Evolutionary conservation across 257 asterid genomes (phyloP).

Genomic region (Fraxinus excelsior): DNA sequence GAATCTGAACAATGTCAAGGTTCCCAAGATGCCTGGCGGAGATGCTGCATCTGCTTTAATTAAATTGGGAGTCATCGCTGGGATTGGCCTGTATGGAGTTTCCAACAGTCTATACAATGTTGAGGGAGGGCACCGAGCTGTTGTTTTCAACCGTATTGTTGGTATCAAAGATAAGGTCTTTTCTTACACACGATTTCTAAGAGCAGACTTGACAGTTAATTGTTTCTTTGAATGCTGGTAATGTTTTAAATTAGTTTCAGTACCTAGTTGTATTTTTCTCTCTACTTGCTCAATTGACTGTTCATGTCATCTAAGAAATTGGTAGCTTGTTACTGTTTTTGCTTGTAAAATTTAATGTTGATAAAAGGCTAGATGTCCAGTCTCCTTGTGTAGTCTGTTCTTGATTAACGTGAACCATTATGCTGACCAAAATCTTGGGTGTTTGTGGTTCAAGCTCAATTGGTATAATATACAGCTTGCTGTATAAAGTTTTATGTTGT

Average conservation of each 20-base stretch:
- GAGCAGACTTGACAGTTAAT: conserved; percentile 9
- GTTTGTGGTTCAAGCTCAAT: not conserved
- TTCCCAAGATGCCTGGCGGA: conserved; percentile 80
- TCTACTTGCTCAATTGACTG: conserved; percentile 8
- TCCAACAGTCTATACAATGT: conserved; percentile 87
- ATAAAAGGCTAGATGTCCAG: not conserved
- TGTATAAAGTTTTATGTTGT: not conserved
- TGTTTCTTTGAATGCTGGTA: not conserved
- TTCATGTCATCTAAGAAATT: not conserved
- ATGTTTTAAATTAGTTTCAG: conserved; percentile 8
- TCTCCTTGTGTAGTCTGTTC: not conserved
- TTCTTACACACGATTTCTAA: conserved; percentile 3
- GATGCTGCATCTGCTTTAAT: conserved; percentile 65
- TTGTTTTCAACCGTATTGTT: conserved; percentile 75
- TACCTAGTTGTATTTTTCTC: not conserved
- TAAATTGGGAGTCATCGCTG: conserved; percentile 63
- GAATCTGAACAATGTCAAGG: conserved; percentile 66
- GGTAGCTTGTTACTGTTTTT: not conserved
- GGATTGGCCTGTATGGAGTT: conserved; percentile 68
- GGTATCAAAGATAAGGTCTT: conserved; percentile 81
- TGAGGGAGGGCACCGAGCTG: conserved; percentile 93
- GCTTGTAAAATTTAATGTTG: not conserved
- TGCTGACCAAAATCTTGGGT: not conserved
- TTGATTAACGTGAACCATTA: not conserved
- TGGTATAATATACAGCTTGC: not conserved